These are phyloP conservation scores for Coniella vitis DNA, from an alignment of 2,329 filamentous ascomycete species.

Conservation along the genomic window DNA sequence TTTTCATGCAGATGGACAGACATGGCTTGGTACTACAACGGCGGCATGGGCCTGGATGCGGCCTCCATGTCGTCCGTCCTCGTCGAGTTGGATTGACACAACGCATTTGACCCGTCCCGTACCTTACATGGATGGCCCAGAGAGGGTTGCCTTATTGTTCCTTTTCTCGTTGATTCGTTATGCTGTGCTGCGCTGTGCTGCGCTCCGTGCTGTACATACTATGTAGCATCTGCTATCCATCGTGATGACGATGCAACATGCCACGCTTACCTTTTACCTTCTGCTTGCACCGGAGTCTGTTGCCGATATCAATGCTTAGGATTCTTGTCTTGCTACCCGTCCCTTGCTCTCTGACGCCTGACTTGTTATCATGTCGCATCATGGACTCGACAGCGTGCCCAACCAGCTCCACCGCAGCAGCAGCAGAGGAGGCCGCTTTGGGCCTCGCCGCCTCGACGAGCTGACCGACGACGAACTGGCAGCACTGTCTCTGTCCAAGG, in stretches of 20 bases:
- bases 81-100: not conserved
- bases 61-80: not conserved
- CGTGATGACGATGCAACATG: too few species aligned
- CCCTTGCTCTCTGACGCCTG: not conserved
- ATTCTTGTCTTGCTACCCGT: not conserved
- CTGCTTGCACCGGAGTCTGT: not conserved
- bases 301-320: too few species aligned
- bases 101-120: not conserved
- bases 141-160: too few species aligned
- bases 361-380: not conserved
- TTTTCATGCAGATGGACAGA: too few species aligned
- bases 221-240: too few species aligned
- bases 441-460: not conserved
- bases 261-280: too few species aligned
- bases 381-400: not conserved
- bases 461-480: too few species aligned
- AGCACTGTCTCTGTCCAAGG: too few species aligned
- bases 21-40: not conserved
- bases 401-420: not conserved
- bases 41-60: not conserved
- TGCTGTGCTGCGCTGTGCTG: not conserved
- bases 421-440: not conserved
- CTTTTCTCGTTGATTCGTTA: not conserved
- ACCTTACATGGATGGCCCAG: slow-evolving; percentile 14
- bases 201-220: too few species aligned